Evolutionary conservation across 768 basidiomycete genomes (phyloP).

Genomic region (Lactifluus hygrophoroides): DNA sequence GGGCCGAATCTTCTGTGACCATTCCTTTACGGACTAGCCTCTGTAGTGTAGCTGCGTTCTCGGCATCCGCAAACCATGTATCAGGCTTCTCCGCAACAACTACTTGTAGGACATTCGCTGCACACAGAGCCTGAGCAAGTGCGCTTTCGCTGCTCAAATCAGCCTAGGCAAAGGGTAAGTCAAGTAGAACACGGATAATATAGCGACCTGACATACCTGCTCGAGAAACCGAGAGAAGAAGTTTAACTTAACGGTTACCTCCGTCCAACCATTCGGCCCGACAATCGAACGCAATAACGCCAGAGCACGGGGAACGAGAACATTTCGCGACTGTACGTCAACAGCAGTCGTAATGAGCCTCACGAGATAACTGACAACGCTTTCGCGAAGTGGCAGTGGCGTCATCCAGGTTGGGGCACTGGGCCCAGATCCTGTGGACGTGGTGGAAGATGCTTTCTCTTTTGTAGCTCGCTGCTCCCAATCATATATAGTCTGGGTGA

Average conservation of each 20-base stretch:
- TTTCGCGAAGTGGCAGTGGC: constrained; percentile 74
- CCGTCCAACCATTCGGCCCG: constrained; percentile 77
- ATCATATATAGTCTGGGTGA: constrained; percentile 82
- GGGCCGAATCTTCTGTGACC: constrained; percentile 62
- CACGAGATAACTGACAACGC: constrained; percentile 92
- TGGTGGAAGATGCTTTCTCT: constrained; percentile 12
- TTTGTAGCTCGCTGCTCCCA: constrained; percentile 73
- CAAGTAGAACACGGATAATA: not conserved
- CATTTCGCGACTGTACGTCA: constrained; percentile 38
- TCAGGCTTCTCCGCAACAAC: constrained; percentile 78
- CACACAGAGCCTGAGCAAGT: constrained; percentile 63
- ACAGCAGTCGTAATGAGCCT: constrained; percentile 69
- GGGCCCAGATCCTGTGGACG: not conserved
- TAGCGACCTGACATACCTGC: constrained; percentile 42
- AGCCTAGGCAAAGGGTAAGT: constrained; percentile 35
- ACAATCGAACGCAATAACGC: constrained; percentile 68
- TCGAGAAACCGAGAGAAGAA: constrained; percentile 84
- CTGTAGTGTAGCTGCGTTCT: constrained; percentile 65
- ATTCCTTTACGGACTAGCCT: constrained; percentile 85
- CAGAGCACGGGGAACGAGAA: constrained; percentile 55
- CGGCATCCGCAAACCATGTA: constrained; percentile 56
- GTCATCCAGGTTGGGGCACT: constrained; percentile 49
- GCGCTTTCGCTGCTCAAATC: constrained; percentile 61
- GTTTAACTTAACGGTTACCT: constrained; percentile 84
- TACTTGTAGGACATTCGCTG: constrained; percentile 83